Evolutionary conservation across 2,329 filamentous ascomycete species (phyloP).

Genomic region (Gaeumannomyces tritici): DNA sequence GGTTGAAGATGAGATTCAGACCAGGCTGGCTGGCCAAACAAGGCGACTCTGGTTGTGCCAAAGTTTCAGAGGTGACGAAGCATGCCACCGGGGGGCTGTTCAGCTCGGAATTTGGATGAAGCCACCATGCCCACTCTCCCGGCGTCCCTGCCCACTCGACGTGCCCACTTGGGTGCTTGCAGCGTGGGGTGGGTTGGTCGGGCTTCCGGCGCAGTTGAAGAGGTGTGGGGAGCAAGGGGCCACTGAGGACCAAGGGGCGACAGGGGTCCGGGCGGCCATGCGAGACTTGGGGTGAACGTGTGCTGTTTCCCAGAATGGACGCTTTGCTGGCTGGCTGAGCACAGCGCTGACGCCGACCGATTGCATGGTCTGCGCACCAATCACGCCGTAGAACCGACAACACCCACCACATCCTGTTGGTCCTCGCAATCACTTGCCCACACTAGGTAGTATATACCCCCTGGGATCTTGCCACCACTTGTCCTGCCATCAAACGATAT

Average conservation of each 20-base stretch:
- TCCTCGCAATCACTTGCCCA: background rate
- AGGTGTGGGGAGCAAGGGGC: background rate
- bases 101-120: background rate
- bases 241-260: too few species aligned
- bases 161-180: background rate
- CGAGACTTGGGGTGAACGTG: too few species aligned
- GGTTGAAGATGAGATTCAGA: background rate
- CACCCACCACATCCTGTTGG: too few species aligned
- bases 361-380: background rate
- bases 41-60: background rate
- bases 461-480: too few species aligned
- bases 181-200: background rate
- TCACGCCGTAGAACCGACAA: background rate
- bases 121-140: background rate
- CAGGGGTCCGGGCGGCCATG: background rate
- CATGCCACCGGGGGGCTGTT: background rate
- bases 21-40: background rate
- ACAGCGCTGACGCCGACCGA: too few species aligned
- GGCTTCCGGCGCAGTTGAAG: background rate
- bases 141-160: background rate
- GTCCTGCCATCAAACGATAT: too few species aligned
- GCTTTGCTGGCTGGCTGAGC: too few species aligned
- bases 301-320: too few species aligned
- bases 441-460: background rate
- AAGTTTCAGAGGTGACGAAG: background rate